Evolutionary conservation across 2,329 filamentous ascomycete species (phyloP).

Genomic region (Fusarium sp.): DNA sequence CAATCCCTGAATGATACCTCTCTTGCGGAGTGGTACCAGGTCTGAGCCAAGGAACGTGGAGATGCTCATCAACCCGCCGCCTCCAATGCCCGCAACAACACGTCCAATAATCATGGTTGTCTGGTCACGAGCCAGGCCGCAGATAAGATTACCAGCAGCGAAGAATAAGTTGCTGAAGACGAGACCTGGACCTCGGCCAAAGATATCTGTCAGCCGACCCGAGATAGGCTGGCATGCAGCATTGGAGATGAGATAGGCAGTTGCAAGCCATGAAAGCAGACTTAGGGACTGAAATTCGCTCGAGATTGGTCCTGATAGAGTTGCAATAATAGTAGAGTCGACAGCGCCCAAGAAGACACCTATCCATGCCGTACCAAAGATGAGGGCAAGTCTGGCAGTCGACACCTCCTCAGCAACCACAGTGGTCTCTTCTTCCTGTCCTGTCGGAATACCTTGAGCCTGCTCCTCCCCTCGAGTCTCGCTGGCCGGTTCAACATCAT

Average conservation of each 20-base stretch:
- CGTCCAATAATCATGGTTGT: slow-evolving; percentile 81
- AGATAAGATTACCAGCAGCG: slow-evolving; percentile 83
- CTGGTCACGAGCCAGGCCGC: slow-evolving; percentile 77
- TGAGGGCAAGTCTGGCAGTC: slow-evolving; percentile 63
- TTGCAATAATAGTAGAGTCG: slow-evolving; percentile 88
- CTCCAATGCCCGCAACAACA: slow-evolving; percentile 84
- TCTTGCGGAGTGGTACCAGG: slow-evolving; percentile 77
- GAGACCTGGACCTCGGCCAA: slow-evolving; percentile 81
- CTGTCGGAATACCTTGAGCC: slow-evolving; percentile 25
- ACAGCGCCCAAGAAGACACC: slow-evolving; percentile 74
- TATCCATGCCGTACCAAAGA: slow-evolving; percentile 68
- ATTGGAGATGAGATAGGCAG: slow-evolving; percentile 89
- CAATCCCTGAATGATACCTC: slow-evolving; percentile 85
- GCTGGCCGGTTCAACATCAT: slow-evolving; percentile 20
- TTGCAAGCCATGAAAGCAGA: slow-evolving; percentile 88
- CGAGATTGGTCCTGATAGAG: slow-evolving; percentile 85
- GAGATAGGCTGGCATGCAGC: slow-evolving; percentile 88
- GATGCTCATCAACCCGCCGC: slow-evolving; percentile 83
- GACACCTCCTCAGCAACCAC: slow-evolving; percentile 64
- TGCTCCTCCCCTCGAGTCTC: slow-evolving; percentile 13
- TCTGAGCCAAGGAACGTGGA: slow-evolving; percentile 77
- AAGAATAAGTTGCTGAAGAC: slow-evolving; percentile 86
- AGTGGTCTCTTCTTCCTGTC: slow-evolving; percentile 59
- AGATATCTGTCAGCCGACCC: slow-evolving; percentile 89
- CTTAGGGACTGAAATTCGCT: slow-evolving; percentile 85